phyloP scores from a whole-genome alignment of 495 filamentous ascomycete genomes.

The Usnea hakonensis region DNA sequence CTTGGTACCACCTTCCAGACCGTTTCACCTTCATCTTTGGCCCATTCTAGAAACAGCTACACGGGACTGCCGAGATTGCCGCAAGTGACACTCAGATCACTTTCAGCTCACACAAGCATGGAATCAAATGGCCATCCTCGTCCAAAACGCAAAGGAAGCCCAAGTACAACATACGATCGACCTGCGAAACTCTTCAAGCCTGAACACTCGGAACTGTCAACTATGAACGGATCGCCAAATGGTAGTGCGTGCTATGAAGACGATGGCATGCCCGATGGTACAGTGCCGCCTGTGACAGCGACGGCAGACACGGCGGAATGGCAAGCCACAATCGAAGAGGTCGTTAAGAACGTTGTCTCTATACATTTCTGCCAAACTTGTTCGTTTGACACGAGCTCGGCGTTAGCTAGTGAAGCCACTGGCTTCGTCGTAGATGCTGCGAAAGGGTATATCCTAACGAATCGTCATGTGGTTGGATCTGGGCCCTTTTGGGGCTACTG shows the following conservation, averaged over 20 bases:
- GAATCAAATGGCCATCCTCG: constrained; percentile 44
- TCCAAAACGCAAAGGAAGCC: constrained; percentile 55
- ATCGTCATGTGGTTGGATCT: constrained; percentile 90
- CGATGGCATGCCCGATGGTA: constrained; percentile 36
- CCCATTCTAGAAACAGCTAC: background rate
- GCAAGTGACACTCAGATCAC: constrained; percentile 11
- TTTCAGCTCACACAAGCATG: constrained; percentile 36
- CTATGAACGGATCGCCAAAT: constrained; percentile 42
- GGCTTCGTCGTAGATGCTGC: constrained; percentile 97
- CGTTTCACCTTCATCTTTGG: background rate
- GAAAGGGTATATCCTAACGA: constrained; percentile 82
- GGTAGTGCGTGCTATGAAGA: constrained; percentile 38
- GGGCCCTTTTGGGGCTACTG: constrained; percentile 97
- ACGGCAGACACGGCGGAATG: constrained; percentile 86
- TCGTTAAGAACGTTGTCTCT: constrained; percentile 87
- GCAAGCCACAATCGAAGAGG: constrained; percentile 91
- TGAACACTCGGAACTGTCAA: constrained; percentile 37
- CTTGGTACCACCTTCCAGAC: background rate
- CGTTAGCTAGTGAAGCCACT: constrained; percentile 88
- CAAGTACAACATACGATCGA: constrained; percentile 43
- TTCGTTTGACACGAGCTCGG: constrained; percentile 93
- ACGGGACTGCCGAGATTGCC: background rate
- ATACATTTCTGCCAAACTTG: constrained; percentile 99
- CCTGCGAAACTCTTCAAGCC: constrained; percentile 51
- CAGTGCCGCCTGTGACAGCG: constrained; percentile 44